Base-by-base conservation (phyloP, 345 rosid species). In the Iberis pinnata region DNA sequence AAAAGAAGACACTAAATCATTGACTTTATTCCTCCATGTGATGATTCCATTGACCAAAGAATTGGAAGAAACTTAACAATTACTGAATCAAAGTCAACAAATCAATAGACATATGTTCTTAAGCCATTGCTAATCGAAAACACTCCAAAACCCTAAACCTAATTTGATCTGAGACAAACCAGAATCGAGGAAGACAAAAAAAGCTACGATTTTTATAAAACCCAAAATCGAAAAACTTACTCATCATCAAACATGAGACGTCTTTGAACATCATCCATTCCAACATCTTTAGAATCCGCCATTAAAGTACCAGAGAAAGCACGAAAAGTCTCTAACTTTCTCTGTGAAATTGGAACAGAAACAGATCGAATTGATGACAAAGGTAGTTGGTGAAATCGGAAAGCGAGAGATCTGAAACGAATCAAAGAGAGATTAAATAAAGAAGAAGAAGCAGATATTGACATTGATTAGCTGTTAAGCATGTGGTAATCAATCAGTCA, bases 211-310 rank as follows among this genome's bases (percentile, higher is more conserved):
- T 67, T 60, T 31, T 12, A 11, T 8, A n/a, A 58, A 29, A 51
- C 48, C 59, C 64, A 2, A 39, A 36, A 18, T 2, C 2, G 17
- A 49, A 48, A 38, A 10, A 67, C 69, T 24, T 64, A 73, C 99
- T 92, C 90, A 62, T 92, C 99, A 26, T 88, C 97, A 24, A 88
- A 88, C 99, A 92, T 92, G 75, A 85, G 97, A 69, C 99, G 99
- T 29, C 95, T 69, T 76, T 92, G 99, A 64, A 92, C 99, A 43
- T 93, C 99, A 70, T 92, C 97, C 97, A 92, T 92, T 63, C 81
- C 86, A 42, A 80, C 78, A 57, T 88, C 65, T 58, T 73, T 67
- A 53, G 75, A 73, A 10, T 63, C 83, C 74, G 79, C 69, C 87
- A 73, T n/a, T 47, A 61, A 15, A 33, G 60, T 4, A 19, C 35